Percentiles rank a stretch among this genome's conserved stretches.
These are phyloP conservation scores for Triangularia setosa DNA, from an alignment of 2,329 filamentous ascomycete genomes.

Conservation along the genomic window DNA sequence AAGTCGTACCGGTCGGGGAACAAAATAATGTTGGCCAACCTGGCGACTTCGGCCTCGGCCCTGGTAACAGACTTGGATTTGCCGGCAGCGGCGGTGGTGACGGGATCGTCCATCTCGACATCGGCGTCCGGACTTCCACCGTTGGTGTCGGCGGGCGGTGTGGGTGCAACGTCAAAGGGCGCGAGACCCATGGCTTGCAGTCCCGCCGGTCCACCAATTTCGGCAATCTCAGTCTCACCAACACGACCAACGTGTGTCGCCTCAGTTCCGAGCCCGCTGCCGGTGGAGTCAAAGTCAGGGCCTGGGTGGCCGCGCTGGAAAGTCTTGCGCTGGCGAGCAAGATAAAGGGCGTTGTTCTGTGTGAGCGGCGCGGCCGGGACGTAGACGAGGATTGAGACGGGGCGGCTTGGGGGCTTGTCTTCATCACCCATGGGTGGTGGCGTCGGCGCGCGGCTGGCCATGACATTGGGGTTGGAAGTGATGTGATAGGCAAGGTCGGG, in stretches of 20 bases:
- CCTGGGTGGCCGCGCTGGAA: conserved; percentile 47
- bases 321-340: conserved; percentile 54
- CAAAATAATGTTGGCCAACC: conserved; percentile 53
- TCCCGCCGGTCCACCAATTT: conserved; percentile 47
- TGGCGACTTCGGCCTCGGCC: conserved; percentile 50
- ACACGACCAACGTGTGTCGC: conserved; percentile 47
- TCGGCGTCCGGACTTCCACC: conserved; percentile 25
- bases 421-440: conserved; percentile 26
- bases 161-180: conserved; percentile 45
- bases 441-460: conserved; percentile 32
- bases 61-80: conserved; percentile 24
- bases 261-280: conserved; percentile 48
- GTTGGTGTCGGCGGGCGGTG: conserved; percentile 28
- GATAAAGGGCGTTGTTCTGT: conserved; percentile 55
- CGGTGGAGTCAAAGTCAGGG: conserved; percentile 54
- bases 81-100: conserved; percentile 22
- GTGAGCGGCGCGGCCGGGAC: conserved; percentile 53
- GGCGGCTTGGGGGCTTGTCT: conserved; percentile 13
- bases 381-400: conserved; percentile 51
- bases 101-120: conserved; percentile 20
- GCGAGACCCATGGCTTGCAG: conserved; percentile 56
- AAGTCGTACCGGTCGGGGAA: conserved; percentile 52
- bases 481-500: conserved; percentile 56
- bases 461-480: conserved; percentile 45
- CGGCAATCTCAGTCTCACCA: conserved; percentile 48